Evolutionary conservation across 1,139 yeast genomes (phyloP).

Genomic region (Pichia sp.): DNA sequence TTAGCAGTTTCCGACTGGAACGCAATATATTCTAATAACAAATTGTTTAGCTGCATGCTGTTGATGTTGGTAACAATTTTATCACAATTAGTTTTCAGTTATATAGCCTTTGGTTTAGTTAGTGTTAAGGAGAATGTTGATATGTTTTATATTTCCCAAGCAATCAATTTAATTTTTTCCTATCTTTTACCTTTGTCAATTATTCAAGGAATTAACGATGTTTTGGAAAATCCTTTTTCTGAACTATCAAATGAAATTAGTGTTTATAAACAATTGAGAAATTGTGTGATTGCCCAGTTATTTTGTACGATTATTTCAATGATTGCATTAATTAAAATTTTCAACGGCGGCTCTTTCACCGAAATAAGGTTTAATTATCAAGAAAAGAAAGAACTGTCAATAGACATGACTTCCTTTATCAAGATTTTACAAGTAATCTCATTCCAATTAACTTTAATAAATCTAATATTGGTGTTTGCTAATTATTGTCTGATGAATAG

Average conservation of each 20-base stretch:
- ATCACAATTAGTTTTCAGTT: slow-evolving; percentile 36
- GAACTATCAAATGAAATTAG: slow-evolving; percentile 20
- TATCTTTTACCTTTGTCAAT: slow-evolving; percentile 25
- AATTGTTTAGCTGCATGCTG: slow-evolving; percentile 26
- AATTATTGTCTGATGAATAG: slow-evolving; percentile 22
- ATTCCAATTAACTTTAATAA: slow-evolving; percentile 14
- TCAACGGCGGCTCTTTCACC: slow-evolving; percentile 13
- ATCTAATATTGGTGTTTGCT: slow-evolving; percentile 19
- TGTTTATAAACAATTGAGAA: slow-evolving; percentile 19
- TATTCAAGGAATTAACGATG: slow-evolving; percentile 21
- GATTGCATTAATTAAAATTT: slow-evolving; percentile 18
- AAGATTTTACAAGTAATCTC: slow-evolving; percentile 16
- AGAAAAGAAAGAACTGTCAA: background rate
- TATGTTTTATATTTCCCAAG: slow-evolving; percentile 24
- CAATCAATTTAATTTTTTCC: slow-evolving; percentile 22
- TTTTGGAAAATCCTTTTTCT: slow-evolving; percentile 21
- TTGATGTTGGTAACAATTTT: slow-evolving; percentile 33
- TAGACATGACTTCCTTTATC: slow-evolving; percentile 21
- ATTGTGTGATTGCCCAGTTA: slow-evolving; percentile 17
- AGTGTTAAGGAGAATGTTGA: slow-evolving; percentile 39
- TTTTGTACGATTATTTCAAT: slow-evolving; percentile 19
- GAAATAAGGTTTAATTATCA: slow-evolving; percentile 1
- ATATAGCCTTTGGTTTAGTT: slow-evolving; percentile 39
- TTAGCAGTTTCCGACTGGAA: slow-evolving; percentile 29
- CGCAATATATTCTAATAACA: slow-evolving; percentile 26